phyloP scores from a whole-genome alignment of 2,329 filamentous ascomycete species.

The Parastagonospora avenae region DNA sequence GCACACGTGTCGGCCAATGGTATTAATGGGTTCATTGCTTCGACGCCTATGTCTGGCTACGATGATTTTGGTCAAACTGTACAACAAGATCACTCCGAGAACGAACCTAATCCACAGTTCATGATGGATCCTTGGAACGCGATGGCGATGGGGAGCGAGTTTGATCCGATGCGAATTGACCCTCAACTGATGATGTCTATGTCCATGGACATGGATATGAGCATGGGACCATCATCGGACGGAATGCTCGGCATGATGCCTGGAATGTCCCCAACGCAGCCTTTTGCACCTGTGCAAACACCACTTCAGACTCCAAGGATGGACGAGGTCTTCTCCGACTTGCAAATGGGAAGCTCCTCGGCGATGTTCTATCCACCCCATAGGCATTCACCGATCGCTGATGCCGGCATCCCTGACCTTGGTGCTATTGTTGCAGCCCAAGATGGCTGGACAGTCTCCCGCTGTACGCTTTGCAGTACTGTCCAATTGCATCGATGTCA shows the following conservation, averaged over 20 bases:
- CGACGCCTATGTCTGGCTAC: slow-evolving; percentile 54
- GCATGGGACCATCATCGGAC: slow-evolving; percentile 47
- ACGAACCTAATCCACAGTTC: slow-evolving; percentile 52
- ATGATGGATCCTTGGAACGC: slow-evolving; percentile 56
- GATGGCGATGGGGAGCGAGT: slow-evolving; percentile 52
- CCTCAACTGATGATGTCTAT: slow-evolving; percentile 53
- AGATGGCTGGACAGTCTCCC: slow-evolving; percentile 59
- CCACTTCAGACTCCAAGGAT: slow-evolving; percentile 55
- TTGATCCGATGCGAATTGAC: slow-evolving; percentile 52
- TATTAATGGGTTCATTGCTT: slow-evolving; percentile 49
- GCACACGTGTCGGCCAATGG: slow-evolving; percentile 42
- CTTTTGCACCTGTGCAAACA: slow-evolving; percentile 50
- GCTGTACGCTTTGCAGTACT: slow-evolving; percentile 57
- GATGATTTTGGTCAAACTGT: slow-evolving; percentile 51
- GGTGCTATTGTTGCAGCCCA: slow-evolving; percentile 57
- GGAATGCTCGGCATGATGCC: slow-evolving; percentile 54
- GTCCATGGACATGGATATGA: slow-evolving; percentile 54
- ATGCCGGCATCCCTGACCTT: slow-evolving; percentile 48
- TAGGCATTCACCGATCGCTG: slow-evolving; percentile 49
- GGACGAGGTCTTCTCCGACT: slow-evolving; percentile 54
- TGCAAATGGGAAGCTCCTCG: slow-evolving; percentile 52
- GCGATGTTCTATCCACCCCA: slow-evolving; percentile 48
- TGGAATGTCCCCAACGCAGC: slow-evolving; percentile 46
- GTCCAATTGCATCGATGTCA: slow-evolving; percentile 57
- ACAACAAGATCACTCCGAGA: slow-evolving; percentile 49